Evolutionary conservation across 202 grass and related monocot species (phyloP).

Genomic region (Setaria viridis): DNA sequence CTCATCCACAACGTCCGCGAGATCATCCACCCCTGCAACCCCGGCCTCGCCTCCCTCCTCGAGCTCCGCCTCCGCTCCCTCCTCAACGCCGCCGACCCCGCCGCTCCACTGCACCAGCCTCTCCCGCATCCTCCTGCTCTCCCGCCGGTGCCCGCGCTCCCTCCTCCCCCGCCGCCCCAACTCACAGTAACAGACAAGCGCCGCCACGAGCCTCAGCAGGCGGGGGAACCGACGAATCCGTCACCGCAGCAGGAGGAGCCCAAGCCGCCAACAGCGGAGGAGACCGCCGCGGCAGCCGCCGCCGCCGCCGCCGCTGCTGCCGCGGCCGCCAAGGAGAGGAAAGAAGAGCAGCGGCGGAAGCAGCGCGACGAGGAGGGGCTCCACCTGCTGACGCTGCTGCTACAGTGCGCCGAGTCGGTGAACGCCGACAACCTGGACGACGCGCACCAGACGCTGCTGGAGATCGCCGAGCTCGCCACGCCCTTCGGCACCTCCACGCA

Average conservation of each 20-base stretch:
- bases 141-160: conserved; percentile 32
- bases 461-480: conserved; percentile 87
- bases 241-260: neutral
- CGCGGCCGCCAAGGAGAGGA: conserved; percentile 52
- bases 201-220: conserved; percentile 12
- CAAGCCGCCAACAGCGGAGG: conserved; percentile 51
- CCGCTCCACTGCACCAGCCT: neutral
- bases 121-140: conserved; percentile 31
- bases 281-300: conserved; percentile 47
- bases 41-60: conserved; percentile 73
- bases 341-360: conserved; percentile 67
- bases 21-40: conserved; percentile 96
- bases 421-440: conserved; percentile 82
- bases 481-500: conserved; percentile 90
- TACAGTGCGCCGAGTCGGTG: conserved; percentile 87
- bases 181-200: conserved; percentile 23
- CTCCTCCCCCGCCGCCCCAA: neutral
- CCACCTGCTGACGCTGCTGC: conserved; percentile 78
- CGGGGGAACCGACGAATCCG: neutral
- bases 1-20: conserved; percentile 95
- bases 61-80: conserved; percentile 88
- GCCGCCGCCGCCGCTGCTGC: neutral
- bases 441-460: conserved; percentile 65
- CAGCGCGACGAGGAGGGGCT: conserved; percentile 84
- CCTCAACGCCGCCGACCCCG: conserved; percentile 40